A percentile compares a stretch with the other conserved stretches of the same genome.
These are phyloP conservation scores for Secale cereale DNA, from an alignment of 176 grass and related monocot genomes.

Conservation along the genomic window DNA sequence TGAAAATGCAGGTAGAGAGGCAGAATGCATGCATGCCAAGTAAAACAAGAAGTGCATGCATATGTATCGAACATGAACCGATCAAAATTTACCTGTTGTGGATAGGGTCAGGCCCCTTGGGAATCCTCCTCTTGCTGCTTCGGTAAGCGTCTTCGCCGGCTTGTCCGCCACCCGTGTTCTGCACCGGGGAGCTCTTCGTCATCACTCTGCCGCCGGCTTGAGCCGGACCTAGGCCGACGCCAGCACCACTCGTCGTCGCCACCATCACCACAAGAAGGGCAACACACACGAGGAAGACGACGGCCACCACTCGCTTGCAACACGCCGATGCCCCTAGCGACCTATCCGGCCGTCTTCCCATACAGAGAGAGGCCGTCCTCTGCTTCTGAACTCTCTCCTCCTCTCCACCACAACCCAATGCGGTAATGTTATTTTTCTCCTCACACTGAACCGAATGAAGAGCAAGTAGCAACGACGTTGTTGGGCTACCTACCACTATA, in stretches of 20 bases:
- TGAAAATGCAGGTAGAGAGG: not conserved
- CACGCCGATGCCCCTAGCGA: constrained; percentile 34
- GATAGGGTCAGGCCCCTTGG: constrained; percentile 69
- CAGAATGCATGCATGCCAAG: not conserved
- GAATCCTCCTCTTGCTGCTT: constrained; percentile 68
- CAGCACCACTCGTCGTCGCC: not conserved
- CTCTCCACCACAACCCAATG: not conserved
- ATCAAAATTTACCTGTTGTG: constrained; percentile 71
- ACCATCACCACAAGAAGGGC: constrained; percentile 36
- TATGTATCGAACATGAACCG: not conserved
- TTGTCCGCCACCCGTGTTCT: not conserved
- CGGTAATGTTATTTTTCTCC: not conserved
- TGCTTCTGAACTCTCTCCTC: not conserved
- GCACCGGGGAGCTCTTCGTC: not conserved
- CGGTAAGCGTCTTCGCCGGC: constrained; percentile 26
- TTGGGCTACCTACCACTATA: constrained; percentile 14
- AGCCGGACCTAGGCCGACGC: not conserved
- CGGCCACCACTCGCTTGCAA: constrained; percentile 9
- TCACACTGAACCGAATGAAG: not conserved
- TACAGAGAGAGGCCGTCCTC: constrained; percentile 12
- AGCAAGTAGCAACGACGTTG: not conserved
- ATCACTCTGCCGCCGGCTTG: not conserved
- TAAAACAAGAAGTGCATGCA: not conserved
- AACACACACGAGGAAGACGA: constrained; percentile 25
- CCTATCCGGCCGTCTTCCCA: constrained; percentile 27